These are phyloP conservation scores for Wickerhamiella bombiphila DNA, from an alignment of 805 yeast genomes.

Conservation along the genomic window DNA sequence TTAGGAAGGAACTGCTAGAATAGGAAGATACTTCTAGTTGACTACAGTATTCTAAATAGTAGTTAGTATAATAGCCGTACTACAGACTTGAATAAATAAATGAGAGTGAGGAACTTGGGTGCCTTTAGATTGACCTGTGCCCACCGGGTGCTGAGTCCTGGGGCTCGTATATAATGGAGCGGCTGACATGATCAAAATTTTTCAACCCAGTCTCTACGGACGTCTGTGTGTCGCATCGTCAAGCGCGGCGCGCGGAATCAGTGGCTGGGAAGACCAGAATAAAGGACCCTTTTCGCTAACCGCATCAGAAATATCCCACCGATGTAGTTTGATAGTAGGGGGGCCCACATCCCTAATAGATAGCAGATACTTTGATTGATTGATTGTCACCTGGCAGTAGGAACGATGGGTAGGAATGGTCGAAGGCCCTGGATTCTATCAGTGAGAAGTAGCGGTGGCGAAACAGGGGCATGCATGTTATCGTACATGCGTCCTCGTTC, in stretches of 20 bases:
- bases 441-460: neutral
- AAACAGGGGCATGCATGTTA: constrained; percentile 1
- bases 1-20: too few relatives aligned
- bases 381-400: neutral
- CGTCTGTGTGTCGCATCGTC: too few relatives aligned
- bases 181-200: too few relatives aligned
- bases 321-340: constrained; percentile 22
- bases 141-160: too few relatives aligned
- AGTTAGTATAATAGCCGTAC: too few relatives aligned
- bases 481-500: constrained; percentile 2
- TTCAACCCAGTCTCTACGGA: too few relatives aligned
- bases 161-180: too few relatives aligned
- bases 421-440: constrained; percentile 5
- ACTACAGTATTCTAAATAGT: too few relatives aligned
- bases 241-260: constrained; percentile 6
- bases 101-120: too few relatives aligned
- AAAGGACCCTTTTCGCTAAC: constrained; percentile 20
- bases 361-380: neutral
- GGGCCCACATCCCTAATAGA: constrained; percentile 13
- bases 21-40: too few relatives aligned
- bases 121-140: too few relatives aligned
- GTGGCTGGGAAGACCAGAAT: constrained; percentile 10
- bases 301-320: constrained; percentile 15
- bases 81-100: too few relatives aligned
- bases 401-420: constrained; percentile 2